Conservation (phyloP, 805 yeast species). For the Lipomyces sp. region DNA sequence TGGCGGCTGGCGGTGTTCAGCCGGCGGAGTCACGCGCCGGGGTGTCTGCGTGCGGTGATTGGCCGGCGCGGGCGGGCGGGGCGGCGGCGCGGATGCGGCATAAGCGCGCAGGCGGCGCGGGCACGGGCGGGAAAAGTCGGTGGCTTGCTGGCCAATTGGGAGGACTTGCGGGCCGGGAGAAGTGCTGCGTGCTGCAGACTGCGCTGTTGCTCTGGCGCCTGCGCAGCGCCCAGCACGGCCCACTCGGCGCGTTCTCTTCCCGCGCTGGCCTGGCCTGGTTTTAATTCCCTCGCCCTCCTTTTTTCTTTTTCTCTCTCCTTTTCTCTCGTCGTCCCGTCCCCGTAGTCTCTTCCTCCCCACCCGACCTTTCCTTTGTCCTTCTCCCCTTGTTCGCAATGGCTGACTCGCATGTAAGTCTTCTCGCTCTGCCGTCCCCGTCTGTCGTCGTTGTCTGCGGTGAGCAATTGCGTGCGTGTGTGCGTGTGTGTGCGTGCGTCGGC, state of each 20-base stretch:
- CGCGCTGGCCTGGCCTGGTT: background rate
- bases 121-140: no score
- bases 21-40: no score
- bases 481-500: no score
- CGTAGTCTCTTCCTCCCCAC: background rate
- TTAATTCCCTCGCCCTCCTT: slow-evolving; percentile 5
- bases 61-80: slow-evolving; percentile 1
- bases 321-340: slow-evolving; percentile 2
- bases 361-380: background rate
- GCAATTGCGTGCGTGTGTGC: background rate
- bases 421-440: background rate
- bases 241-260: background rate
- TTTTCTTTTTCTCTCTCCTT: slow-evolving; percentile 6
- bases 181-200: background rate
- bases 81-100: background rate
- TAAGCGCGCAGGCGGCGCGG: background rate
- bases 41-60: slow-evolving; percentile 12
- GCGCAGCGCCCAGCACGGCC: slow-evolving; percentile 8
- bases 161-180: no score
- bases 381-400: slow-evolving; percentile 9
- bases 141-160: no score
- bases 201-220: no score
- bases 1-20: no score
- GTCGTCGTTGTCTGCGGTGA: background rate
- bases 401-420: slow-evolving; percentile 17